Percentiles rank a stretch among this genome's conserved stretches.
These are phyloP conservation scores for Ganoderma lingzhi DNA, from an alignment of 1,284 basidiomycete species.

Conservation along the genomic window DNA sequence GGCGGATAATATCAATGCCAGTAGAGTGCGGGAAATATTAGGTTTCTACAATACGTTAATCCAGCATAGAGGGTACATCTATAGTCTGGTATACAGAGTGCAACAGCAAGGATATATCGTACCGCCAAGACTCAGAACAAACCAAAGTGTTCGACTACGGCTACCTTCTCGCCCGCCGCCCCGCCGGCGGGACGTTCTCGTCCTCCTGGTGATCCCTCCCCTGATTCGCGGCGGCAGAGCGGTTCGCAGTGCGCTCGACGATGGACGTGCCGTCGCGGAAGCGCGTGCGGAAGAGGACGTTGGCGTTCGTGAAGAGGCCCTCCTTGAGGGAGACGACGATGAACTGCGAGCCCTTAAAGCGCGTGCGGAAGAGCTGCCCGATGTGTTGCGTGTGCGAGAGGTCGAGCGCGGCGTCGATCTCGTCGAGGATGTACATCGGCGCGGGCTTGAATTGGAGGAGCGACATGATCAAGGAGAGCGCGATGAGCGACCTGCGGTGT, in stretches of 20 bases:
- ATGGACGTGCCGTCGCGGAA: constrained; percentile 94
- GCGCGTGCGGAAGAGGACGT: constrained; percentile 92
- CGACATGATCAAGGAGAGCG: constrained; percentile 97
- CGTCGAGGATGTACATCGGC: constrained; percentile 99
- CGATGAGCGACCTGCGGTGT: constrained; percentile 85
- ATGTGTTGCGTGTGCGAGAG: constrained; percentile 97
- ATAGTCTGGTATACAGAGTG: neutral
- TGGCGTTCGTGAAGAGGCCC: constrained; percentile 97
- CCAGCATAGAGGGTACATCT: neutral
- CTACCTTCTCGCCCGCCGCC: constrained; percentile 17
- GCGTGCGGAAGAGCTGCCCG: constrained; percentile 93
- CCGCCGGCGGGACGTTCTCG: constrained; percentile 24
- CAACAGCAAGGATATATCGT: neutral
- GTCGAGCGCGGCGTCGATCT: constrained; percentile 97
- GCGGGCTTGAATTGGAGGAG: constrained; percentile 98
- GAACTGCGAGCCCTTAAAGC: constrained; percentile 99
- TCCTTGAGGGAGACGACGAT: constrained; percentile 99
- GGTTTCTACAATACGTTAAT: constrained; percentile 1
- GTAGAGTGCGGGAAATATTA: neutral
- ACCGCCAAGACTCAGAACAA: neutral
- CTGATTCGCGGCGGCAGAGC: constrained; percentile 55
- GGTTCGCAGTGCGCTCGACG: constrained; percentile 81
- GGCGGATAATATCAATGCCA: neutral
- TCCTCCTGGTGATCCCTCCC: constrained; percentile 33
- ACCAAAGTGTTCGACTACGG: neutral